Base-by-base conservation (phyloP, 2,329 filamentous ascomycete genomes). In the Erysiphe neolycopersici region DNA sequence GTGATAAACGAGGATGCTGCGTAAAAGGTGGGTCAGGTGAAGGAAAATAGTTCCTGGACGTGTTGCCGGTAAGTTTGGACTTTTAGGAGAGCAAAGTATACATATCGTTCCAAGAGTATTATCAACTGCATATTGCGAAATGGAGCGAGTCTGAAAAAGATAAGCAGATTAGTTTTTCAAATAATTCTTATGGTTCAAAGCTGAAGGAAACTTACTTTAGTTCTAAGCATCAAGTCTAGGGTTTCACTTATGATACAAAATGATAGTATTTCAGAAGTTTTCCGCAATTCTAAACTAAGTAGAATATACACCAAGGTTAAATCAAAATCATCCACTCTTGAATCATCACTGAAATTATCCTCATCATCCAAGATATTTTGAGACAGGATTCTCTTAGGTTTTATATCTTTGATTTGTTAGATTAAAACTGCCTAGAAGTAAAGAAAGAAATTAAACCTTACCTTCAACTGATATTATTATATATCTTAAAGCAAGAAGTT, bases 1-100 rank as follows among this genome's bases (percentile, higher is more conserved):
- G 54, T 76, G 70, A 41, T 70, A 68, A 52, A 66, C 66, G 53
- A 77, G 66, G 33, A 76, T 58, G 18, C 62, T 58, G 44, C 71
- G 68, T 17, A 71, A 58, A 9, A 77, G 60, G 43, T 62, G 64
- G 58, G 66, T 73, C 14, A 58, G 50, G 38, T 54, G 53, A 3
- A 51, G 44, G 42, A 53, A 58, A 29, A 57, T 52, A 18, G 48
- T 50, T 12, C 51, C 46, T 11, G 51, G 46, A 19, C 49, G 46
- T n/a, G 17, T 43, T 11, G 47, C 19, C 11, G 40, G 46, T 4
- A 58, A 44, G 12, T 45, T 17, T 16, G 56, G 53, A 9, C 48
- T 49, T 17, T 47, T 44, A 13, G 48, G 49, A 8, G 56, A 56
- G 44, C 54, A 56, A 19, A 56, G 45, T n/a, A 53, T 53, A 13